Conservation (phyloP, 768 basidiomycete genomes). For the Russula sp. region DNA sequence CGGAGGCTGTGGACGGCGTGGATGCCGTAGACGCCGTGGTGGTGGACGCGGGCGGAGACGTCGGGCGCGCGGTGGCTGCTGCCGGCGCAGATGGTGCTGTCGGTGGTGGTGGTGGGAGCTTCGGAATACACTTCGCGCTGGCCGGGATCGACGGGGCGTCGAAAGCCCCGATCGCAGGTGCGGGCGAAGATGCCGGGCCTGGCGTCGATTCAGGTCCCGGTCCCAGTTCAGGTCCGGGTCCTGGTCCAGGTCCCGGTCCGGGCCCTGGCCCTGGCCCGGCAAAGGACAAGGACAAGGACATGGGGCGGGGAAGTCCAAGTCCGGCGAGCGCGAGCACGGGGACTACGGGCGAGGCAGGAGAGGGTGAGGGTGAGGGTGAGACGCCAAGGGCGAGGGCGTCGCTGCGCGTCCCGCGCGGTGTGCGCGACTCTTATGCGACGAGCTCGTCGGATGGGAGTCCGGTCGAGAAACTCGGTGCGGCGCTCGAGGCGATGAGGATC, state of each 20-base stretch:
- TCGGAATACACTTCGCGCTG: conserved; percentile 6
- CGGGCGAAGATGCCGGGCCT: neutral
- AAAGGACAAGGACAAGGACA: neutral
- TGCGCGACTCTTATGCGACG: conserved; percentile 33
- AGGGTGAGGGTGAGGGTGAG: conserved; percentile 1
- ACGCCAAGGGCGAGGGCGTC: conserved; percentile 19
- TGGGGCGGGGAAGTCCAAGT: conserved; percentile 1
- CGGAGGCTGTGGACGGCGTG: neutral
- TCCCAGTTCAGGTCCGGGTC: neutral
- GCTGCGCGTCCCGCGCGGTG: conserved; percentile 26
- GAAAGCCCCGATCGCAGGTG: neutral
- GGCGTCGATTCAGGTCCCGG: neutral
- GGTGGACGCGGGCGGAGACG: conserved; percentile 20
- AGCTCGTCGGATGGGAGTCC: conserved; percentile 49
- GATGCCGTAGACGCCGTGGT: neutral
- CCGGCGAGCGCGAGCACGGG: neutral
- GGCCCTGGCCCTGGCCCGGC: neutral
- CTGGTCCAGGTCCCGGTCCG: neutral
- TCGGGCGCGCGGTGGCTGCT: neutral
- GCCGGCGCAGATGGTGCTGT: neutral
- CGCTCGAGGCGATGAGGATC: conserved; percentile 31
- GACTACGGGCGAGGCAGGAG: conserved; percentile 3
- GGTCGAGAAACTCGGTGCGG: conserved; percentile 33
- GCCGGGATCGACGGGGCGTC: conserved; percentile 1
- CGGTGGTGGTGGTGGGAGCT: neutral